Percentiles rank a stretch among this genome's conserved stretches.
phyloP scores from a whole-genome alignment of 805 yeast species.

The Saturnispora saitoi region DNA sequence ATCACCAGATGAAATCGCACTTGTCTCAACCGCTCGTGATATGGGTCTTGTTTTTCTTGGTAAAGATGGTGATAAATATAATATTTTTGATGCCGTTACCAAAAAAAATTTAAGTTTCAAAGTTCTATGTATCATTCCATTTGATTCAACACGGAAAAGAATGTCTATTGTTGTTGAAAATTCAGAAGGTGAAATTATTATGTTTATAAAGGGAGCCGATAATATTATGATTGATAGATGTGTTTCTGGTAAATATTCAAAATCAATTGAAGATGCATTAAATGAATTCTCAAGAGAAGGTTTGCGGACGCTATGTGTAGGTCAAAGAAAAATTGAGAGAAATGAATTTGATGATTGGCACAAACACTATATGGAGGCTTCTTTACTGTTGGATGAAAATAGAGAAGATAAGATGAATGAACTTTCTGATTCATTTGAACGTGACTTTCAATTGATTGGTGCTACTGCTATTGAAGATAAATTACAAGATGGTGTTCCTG shows the following conservation, averaged over 20 bases:
- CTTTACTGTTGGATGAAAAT: slow-evolving; percentile 42
- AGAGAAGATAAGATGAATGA: slow-evolving; percentile 50
- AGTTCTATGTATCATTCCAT: slow-evolving; percentile 49
- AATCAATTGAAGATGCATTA: slow-evolving; percentile 47
- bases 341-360: slow-evolving; percentile 47
- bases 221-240: slow-evolving; percentile 51
- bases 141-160: slow-evolving; percentile 65
- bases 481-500: slow-evolving; percentile 72
- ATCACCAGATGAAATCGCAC: slow-evolving; percentile 77
- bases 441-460: slow-evolving; percentile 49
- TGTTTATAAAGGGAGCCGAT: slow-evolving; percentile 71
- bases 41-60: slow-evolving; percentile 57
- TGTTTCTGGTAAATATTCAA: slow-evolving; percentile 22
- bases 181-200: slow-evolving; percentile 33
- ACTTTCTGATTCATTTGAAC: slow-evolving; percentile 53
- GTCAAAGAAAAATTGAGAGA: slow-evolving; percentile 42
- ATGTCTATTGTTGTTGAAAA: slow-evolving; percentile 63
- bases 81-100: slow-evolving; percentile 30
- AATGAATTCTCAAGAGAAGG: slow-evolving; percentile 73
- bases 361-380: slow-evolving; percentile 47
- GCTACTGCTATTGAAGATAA: slow-evolving; percentile 81
- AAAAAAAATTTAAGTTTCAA: slow-evolving; percentile 40
- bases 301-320: slow-evolving; percentile 65
- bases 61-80: slow-evolving; percentile 40
- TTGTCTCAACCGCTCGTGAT: slow-evolving; percentile 70